A percentile compares a stretch with the other conserved stretches of the same genome.
These are phyloP conservation scores for Solanum tacnaense DNA, from an alignment of 257 asterid genomes.

Conservation along the genomic window DNA sequence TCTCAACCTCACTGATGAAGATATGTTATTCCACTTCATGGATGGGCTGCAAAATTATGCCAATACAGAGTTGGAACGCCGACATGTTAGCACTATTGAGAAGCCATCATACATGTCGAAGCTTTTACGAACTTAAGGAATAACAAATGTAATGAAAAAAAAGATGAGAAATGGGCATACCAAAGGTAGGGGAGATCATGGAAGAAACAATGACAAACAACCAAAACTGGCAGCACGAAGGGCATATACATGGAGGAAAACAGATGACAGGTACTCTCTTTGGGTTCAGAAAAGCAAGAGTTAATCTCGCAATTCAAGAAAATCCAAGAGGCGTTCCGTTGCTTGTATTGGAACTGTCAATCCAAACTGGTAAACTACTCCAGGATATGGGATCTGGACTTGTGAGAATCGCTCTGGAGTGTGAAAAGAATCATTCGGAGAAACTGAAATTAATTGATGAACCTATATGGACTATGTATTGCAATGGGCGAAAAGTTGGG, in stretches of 20 bases:
- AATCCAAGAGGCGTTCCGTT: slow-evolving; percentile 58
- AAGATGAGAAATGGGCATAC: too few relatives aligned
- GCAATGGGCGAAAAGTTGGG: slow-evolving; percentile 68
- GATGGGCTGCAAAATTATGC: too few relatives aligned
- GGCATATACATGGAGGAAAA: slow-evolving; percentile 65
- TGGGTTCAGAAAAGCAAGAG: slow-evolving; percentile 61
- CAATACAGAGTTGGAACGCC: too few relatives aligned
- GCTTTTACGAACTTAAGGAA: too few relatives aligned
- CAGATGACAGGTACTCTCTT: slow-evolving; percentile 83
- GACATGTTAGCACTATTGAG: too few relatives aligned
- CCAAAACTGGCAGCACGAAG: slow-evolving; percentile 33
- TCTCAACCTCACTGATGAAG: too few relatives aligned
- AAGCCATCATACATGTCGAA: too few relatives aligned
- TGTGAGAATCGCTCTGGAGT: slow-evolving; percentile 70
- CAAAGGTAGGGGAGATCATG: too few relatives aligned
- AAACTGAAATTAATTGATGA: slow-evolving; percentile 63
- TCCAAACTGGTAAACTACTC: slow-evolving; percentile 72
- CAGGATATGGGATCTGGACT: slow-evolving; percentile 89
- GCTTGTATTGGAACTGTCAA: slow-evolving; percentile 66
- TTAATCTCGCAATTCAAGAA: slow-evolving; percentile 66
- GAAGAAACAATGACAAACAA: too few relatives aligned
- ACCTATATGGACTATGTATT: slow-evolving; percentile 82
- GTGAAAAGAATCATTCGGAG: slow-evolving; percentile 55
- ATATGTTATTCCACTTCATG: too few relatives aligned
- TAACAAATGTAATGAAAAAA: too few relatives aligned